These are phyloP conservation scores for Candida orba DNA, from an alignment of 805 yeast genomes.

Conservation along the genomic window DNA sequence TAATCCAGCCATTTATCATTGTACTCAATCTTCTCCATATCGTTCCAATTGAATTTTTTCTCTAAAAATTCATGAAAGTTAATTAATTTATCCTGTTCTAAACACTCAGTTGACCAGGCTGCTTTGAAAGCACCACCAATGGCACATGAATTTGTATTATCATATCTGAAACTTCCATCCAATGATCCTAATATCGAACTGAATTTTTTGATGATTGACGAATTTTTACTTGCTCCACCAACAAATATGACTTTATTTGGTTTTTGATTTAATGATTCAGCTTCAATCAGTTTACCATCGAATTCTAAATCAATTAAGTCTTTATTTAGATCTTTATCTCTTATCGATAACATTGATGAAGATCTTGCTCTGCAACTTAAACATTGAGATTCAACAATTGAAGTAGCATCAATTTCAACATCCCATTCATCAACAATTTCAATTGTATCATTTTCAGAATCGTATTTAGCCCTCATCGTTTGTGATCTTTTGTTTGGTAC, in stretches of 20 bases:
- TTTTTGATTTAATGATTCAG: constrained; percentile 25
- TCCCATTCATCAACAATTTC: constrained; percentile 35
- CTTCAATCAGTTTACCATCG: constrained; percentile 25
- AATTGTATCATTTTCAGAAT: constrained; percentile 23
- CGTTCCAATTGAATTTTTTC: constrained; percentile 41
- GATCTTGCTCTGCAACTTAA: constrained; percentile 75
- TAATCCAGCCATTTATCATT: constrained; percentile 25
- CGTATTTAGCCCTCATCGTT: constrained; percentile 43
- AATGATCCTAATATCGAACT: constrained; percentile 58
- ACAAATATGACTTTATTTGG: constrained; percentile 75
- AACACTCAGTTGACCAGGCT: constrained; percentile 47
- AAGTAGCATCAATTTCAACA: constrained; percentile 57
- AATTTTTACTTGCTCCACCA: constrained; percentile 80
- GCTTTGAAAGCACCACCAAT: constrained; percentile 87
- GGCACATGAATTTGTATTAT: constrained; percentile 86
- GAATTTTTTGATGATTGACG: constrained; percentile 59
- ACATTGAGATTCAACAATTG: constrained; percentile 84
- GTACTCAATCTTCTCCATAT: constrained; percentile 23
- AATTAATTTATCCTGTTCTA: constrained; percentile 8
- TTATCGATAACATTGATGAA: constrained; percentile 60
- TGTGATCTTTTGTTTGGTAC: constrained; percentile 75
- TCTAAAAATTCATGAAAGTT: constrained; percentile 40
- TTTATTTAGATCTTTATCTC: not conserved
- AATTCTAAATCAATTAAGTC: constrained; percentile 19
- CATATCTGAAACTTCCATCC: constrained; percentile 60